Evolutionary conservation across 2,329 filamentous ascomycete species (phyloP), one percentile per base, ranked within the genome.

Genomic region (Elsinoe arachidis): DNA sequence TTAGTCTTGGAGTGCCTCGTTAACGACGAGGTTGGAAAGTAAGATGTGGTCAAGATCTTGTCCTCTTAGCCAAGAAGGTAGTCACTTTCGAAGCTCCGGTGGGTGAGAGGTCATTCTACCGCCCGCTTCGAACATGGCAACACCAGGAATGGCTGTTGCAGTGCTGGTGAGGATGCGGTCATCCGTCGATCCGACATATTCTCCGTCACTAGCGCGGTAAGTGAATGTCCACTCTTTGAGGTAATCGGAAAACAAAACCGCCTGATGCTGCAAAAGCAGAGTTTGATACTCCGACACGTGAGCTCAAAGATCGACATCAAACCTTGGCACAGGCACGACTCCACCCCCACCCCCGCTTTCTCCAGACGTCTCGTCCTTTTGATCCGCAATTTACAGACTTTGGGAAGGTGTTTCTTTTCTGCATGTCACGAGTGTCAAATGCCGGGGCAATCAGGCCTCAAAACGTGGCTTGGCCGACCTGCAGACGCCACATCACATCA

Each of bases 341-440:
- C 23, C 23, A 19, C 19, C 44, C 49, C 49, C 49, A 53, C 49
- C 49, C 49, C 49, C 49, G 49, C 49, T 53, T 44, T 53, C 49
- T 53, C 49, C 49, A 33, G 30, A 23, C 34, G 37, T 53, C 23
- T 33, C 14, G 23, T 26, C 23, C 5, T 15, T 7, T 33, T 35
- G 10, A n/a, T n/a, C 12, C 46, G 2, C 10, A 34, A 51, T 51
- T 34, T 17, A 21, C 30, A 37, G 49, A n/a, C 49, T 53, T 53
- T 53, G 30, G 49, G 49, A 38, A 53, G 49, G 49, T 53, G 49
- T 37, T n/a, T 15, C 14, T 12, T 37, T 14, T 51, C 15, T 11
- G 30, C 46, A 19, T 17, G 46, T 51, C 46, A 51, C 46, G 46
- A 51, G 46, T 51, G 46, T 33, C 46, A 15, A 15, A n/a, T 51